phyloP scores from a whole-genome alignment of 768 basidiomycete species.

The Auriscalpium vulgare region DNA sequence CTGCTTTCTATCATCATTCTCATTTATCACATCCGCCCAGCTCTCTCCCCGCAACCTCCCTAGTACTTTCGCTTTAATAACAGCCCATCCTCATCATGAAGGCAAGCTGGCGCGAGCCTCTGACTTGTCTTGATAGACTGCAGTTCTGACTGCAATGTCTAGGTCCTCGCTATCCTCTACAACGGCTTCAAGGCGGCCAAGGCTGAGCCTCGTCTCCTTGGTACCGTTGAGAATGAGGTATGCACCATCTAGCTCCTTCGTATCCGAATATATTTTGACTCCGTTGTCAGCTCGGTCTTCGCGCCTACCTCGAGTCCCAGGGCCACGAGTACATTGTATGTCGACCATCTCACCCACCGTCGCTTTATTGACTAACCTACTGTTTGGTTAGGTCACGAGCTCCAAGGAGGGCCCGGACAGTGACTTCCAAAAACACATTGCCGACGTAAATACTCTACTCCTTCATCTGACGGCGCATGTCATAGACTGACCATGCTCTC shows the following conservation, averaged over 20 bases:
- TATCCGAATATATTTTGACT: neutral
- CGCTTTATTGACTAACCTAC: neutral
- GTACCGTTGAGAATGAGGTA: conserved; percentile 63
- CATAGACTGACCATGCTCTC: neutral
- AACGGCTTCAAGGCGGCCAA: neutral
- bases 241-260: neutral
- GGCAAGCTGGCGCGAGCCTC: neutral
- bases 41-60: too few relatives aligned
- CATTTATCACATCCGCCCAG: too few relatives aligned
- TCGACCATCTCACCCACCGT: neutral
- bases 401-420: conserved; percentile 70
- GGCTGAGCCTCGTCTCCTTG: conserved; percentile 49
- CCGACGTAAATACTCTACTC: conserved; percentile 43
- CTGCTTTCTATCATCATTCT: too few relatives aligned
- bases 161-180: conserved; percentile 65
- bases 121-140: neutral
- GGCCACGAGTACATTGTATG: conserved; percentile 73
- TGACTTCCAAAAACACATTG: conserved; percentile 47
- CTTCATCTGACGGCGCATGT: neutral
- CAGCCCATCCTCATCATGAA: neutral
- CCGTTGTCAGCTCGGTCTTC: conserved; percentile 53
- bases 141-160: neutral
- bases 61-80: too few relatives aligned
- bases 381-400: conserved; percentile 49
- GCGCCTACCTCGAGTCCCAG: conserved; percentile 55